Evolutionary conservation across 495 filamentous ascomycete species (phyloP).

Genomic region (Thozetella sp.): DNA sequence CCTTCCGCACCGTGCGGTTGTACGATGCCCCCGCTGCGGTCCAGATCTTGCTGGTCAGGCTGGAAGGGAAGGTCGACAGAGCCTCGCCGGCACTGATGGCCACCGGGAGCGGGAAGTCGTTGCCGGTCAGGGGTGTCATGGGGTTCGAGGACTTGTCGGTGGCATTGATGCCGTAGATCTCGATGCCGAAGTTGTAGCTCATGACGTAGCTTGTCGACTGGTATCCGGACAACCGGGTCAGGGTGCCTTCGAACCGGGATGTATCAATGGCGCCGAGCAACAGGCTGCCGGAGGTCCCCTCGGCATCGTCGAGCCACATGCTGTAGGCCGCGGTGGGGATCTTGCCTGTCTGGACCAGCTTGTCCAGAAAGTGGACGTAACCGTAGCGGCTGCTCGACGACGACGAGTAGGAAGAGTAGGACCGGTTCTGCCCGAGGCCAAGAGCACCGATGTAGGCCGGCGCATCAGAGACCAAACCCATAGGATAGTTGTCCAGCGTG

Average conservation of each 20-base stretch:
- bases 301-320: constrained; percentile 72
- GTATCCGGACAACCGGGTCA: constrained; percentile 58
- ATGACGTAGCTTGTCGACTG: constrained; percentile 23
- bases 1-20: constrained; percentile 36
- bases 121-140: constrained; percentile 42
- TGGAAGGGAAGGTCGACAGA: constrained; percentile 72
- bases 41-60: constrained; percentile 58
- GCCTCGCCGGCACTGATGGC: constrained; percentile 61
- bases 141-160: constrained; percentile 20
- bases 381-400: constrained; percentile 20
- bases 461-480: constrained; percentile 69
- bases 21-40: constrained; percentile 57
- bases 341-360: constrained; percentile 62
- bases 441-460: constrained; percentile 68
- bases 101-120: constrained; percentile 66
- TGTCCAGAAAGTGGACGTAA: constrained; percentile 71
- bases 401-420: constrained; percentile 59
- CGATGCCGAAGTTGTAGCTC: constrained; percentile 62
- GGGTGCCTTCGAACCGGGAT: constrained; percentile 66
- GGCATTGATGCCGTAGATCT: constrained; percentile 48
- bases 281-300: constrained; percentile 67
- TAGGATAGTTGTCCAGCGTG: constrained; percentile 64
- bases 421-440: constrained; percentile 72
- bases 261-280: constrained; percentile 85
- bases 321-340: constrained; percentile 79